Evolutionary conservation across 768 basidiomycete species (phyloP).

Genomic region (Hemileccinum rubropunctum): DNA sequence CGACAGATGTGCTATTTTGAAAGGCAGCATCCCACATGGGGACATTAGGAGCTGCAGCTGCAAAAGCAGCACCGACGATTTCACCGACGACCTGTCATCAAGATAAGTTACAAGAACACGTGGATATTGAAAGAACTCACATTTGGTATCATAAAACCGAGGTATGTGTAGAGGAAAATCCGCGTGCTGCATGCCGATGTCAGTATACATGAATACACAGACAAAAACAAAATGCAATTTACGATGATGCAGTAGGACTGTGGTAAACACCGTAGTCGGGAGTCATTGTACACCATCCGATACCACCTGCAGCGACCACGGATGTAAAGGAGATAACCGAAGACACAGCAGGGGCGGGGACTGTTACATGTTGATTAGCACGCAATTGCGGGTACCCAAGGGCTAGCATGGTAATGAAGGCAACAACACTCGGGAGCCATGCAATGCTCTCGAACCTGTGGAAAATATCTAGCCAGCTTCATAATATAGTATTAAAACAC

Average conservation of each 20-base stretch:
- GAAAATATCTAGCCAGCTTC: not conserved
- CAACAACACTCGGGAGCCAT: conserved; percentile 75
- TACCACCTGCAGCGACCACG: conserved; percentile 41
- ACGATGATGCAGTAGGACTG: conserved; percentile 59
- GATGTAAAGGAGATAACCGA: conserved; percentile 44
- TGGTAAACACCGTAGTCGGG: conserved; percentile 52
- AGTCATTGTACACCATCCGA: conserved; percentile 43
- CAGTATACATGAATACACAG: not conserved
- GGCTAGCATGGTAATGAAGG: conserved; percentile 64
- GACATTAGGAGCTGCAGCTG: conserved; percentile 38
- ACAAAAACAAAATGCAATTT: conserved; percentile 6
- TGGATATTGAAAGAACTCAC: conserved; percentile 27
- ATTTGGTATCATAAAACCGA: conserved; percentile 42
- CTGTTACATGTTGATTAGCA: conserved; percentile 37
- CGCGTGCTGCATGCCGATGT: conserved; percentile 27
- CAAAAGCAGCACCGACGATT: conserved; percentile 45
- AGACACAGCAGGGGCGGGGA: conserved; percentile 31
- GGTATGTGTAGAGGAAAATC: conserved; percentile 45
- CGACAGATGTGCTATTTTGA: conserved; percentile 39
- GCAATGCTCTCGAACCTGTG: conserved; percentile 68
- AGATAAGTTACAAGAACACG: not conserved
- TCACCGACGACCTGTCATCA: conserved; percentile 37
- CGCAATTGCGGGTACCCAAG: conserved; percentile 66
- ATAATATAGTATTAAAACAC: conserved; percentile 1
- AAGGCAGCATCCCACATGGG: conserved; percentile 41